A percentile compares a stretch with the other conserved stretches of the same genome.
These are phyloP conservation scores for Puccinia triticina DNA, from an alignment of 1,284 basidiomycete species.

Conservation along the genomic window DNA sequence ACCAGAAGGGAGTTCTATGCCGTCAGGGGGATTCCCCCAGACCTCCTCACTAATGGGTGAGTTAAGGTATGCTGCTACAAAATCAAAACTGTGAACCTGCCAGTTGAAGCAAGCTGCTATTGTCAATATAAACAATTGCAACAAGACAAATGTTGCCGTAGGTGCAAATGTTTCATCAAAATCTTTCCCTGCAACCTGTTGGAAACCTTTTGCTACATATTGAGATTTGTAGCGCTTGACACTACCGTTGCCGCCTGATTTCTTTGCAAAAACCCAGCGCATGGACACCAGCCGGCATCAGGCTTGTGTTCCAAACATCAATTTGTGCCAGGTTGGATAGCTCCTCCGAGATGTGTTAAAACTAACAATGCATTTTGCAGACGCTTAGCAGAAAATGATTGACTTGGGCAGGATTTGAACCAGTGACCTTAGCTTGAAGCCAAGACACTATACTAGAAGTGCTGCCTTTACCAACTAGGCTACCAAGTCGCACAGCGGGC, in stretches of 20 bases:
- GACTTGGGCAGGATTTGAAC: no score
- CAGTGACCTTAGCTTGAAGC: no score
- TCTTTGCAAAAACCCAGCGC: conserved; percentile 41
- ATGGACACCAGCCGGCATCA: background rate
- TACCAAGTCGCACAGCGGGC: no score
- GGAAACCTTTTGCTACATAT: conserved; percentile 51
- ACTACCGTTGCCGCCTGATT: conserved; percentile 15
- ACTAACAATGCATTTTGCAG: no score
- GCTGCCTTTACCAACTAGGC: no score
- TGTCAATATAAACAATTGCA: background rate
- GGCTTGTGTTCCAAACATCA: background rate
- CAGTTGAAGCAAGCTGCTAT: background rate
- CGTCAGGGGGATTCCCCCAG: background rate
- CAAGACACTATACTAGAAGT: no score
- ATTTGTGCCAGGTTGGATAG: background rate
- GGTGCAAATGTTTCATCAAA: conserved; percentile 21
- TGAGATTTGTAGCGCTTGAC: conserved; percentile 42
- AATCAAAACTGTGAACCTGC: conserved; percentile 1
- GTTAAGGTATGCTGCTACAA: conserved; percentile 21
- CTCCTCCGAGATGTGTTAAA: background rate
- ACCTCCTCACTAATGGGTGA: conserved; percentile 13
- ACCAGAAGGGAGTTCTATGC: background rate
- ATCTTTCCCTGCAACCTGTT: conserved; percentile 45
- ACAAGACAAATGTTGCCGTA: background rate
- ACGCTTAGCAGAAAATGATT: no score